Percentiles rank a stretch among this genome's conserved stretches.
Conservation (phyloP, 2,329 filamentous ascomycete genomes). For the Aureobasidium sp. region DNA sequence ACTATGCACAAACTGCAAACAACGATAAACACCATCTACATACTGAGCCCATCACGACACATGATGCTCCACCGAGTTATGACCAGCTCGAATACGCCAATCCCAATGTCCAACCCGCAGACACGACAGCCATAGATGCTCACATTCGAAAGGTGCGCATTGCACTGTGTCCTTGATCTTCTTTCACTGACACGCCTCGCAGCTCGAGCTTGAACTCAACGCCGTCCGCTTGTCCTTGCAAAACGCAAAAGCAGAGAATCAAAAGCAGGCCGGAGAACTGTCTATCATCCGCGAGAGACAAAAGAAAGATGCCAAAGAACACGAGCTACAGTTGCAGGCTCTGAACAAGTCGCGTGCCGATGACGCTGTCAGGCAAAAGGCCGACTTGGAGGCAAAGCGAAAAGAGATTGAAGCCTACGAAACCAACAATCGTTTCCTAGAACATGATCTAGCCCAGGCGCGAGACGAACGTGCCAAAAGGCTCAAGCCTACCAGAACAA, state of each 20-base stretch:
- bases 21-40: not conserved
- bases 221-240: conserved; percentile 32
- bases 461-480: conserved; percentile 39
- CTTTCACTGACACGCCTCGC: conserved; percentile 5
- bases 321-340: conserved; percentile 53
- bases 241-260: conserved; percentile 39
- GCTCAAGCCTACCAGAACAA: conserved; percentile 21
- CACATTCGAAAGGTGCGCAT: not conserved
- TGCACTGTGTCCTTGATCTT: not conserved
- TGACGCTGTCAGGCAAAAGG: conserved; percentile 54
- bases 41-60: not conserved
- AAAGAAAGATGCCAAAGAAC: conserved; percentile 52
- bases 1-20: not conserved
- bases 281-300: conserved; percentile 66
- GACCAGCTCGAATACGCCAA: not conserved
- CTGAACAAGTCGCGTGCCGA: conserved; percentile 58
- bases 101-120: not conserved
- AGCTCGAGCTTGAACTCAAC: conserved; percentile 36
- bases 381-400: conserved; percentile 55
- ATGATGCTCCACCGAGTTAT: not conserved
- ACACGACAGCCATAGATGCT: not conserved
- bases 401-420: conserved; percentile 56
- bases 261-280: conserved; percentile 62
- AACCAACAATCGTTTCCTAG: conserved; percentile 64
- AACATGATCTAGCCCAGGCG: conserved; percentile 61